Evolutionary conservation across 805 yeast genomes (phyloP).

Genomic region (Pichia manshurica): DNA sequence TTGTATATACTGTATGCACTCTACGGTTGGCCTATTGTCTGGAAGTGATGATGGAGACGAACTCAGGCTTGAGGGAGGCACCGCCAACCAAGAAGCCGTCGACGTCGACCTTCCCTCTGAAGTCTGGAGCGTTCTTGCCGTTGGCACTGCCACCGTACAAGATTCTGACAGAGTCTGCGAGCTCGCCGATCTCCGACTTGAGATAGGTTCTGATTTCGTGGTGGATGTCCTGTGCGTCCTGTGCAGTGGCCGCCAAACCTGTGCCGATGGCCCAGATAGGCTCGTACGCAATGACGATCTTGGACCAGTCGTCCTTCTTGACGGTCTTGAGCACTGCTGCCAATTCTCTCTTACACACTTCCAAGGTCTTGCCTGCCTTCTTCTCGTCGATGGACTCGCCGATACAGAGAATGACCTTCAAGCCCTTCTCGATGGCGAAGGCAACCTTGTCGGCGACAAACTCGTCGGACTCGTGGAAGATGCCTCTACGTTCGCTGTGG

Average conservation of each 20-base stretch:
- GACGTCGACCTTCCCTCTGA: conserved; percentile 88
- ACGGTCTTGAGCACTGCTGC: conserved; percentile 79
- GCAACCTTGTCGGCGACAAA: conserved; percentile 90
- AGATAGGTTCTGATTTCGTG: conserved; percentile 80
- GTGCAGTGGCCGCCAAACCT: conserved; percentile 97
- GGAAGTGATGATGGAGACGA: conserved; percentile 89
- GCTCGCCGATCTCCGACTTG: conserved; percentile 70
- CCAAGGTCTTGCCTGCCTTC: conserved; percentile 79
- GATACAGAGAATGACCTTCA: conserved; percentile 90
- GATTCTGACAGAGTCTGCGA: conserved; percentile 79
- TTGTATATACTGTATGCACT: no score
- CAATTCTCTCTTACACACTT: conserved; percentile 84
- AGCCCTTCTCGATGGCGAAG: conserved; percentile 85
- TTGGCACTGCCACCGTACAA: conserved; percentile 98
- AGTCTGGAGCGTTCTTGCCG: conserved; percentile 85
- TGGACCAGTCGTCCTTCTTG: conserved; percentile 64
- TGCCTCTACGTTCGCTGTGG: conserved; percentile 97
- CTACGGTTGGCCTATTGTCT: conserved; percentile 56
- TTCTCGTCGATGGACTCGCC: conserved; percentile 98
- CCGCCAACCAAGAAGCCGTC: conserved; percentile 99
- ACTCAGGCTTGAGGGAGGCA: conserved; percentile 98
- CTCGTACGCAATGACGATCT: conserved; percentile 94
- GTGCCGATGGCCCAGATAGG: conserved; percentile 99
- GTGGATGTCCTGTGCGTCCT: conserved; percentile 96
- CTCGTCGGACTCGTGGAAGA: conserved; percentile 85